These are phyloP conservation scores for Scleroderma citrinum DNA, from an alignment of 768 basidiomycete genomes.

Conservation along the genomic window DNA sequence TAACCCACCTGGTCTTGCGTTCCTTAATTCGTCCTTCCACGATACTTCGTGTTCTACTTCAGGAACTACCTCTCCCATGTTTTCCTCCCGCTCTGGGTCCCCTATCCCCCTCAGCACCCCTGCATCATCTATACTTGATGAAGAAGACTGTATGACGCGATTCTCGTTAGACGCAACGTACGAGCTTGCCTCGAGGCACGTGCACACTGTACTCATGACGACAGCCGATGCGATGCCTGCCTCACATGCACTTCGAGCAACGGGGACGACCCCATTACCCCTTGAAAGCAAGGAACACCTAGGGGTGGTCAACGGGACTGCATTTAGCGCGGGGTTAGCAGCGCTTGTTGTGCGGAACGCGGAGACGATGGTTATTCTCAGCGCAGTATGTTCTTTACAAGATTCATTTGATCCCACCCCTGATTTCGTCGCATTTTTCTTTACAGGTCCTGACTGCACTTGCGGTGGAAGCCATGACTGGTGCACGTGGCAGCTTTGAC, in stretches of 20 bases:
- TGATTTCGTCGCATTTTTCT: not conserved
- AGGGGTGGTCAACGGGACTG: slow-evolving; percentile 80
- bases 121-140: slow-evolving; percentile 21
- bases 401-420: not conserved
- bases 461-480: slow-evolving; percentile 77
- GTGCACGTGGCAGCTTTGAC: slow-evolving; percentile 65
- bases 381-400: slow-evolving; percentile 25
- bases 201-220: not conserved
- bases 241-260: slow-evolving; percentile 50
- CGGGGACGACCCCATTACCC: slow-evolving; percentile 57
- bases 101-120: slow-evolving; percentile 40
- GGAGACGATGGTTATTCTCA: slow-evolving; percentile 56
- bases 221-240: slow-evolving; percentile 9
- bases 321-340: slow-evolving; percentile 77
- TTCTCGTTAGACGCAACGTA: not conserved
- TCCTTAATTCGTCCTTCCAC: not conserved
- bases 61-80: slow-evolving; percentile 13
- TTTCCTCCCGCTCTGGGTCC: slow-evolving; percentile 33
- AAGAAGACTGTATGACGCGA: slow-evolving; percentile 14
- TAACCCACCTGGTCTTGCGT: not conserved
- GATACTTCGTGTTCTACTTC: slow-evolving; percentile 10
- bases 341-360: slow-evolving; percentile 70
- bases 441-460: slow-evolving; percentile 70
- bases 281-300: slow-evolving; percentile 75
- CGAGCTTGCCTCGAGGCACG: slow-evolving; percentile 26